Percentiles rank a stretch among this genome's conserved stretches.
These are phyloP conservation scores for Exophiala sp. DNA, from an alignment of 2,329 filamentous ascomycete species.

Conservation along the genomic window DNA sequence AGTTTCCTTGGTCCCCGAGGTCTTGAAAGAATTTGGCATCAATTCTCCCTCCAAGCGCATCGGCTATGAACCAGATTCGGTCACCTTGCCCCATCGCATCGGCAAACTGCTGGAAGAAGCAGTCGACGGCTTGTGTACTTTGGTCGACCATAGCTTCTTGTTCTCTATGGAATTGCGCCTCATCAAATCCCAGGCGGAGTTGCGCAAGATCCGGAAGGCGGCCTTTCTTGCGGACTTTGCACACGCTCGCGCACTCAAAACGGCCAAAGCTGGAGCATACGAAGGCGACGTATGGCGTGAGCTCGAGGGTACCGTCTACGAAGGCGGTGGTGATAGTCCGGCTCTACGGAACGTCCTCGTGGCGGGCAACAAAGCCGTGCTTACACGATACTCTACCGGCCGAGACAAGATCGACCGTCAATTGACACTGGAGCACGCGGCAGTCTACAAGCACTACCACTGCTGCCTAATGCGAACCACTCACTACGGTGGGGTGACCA, in stretches of 20 bases:
- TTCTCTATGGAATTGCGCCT: constrained; percentile 33
- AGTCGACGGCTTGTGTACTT: not conserved
- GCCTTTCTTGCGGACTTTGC: constrained; percentile 36
- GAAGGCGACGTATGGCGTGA: constrained; percentile 37
- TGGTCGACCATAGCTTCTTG: constrained; percentile 33
- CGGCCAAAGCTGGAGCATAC: constrained; percentile 36
- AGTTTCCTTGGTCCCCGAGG: not conserved
- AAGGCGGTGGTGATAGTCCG: constrained; percentile 37
- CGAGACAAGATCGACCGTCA: constrained; percentile 34
- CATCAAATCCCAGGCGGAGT: constrained; percentile 34
- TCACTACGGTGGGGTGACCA: not conserved
- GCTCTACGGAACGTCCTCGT: constrained; percentile 37
- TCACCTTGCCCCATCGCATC: not conserved
- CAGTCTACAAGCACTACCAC: constrained; percentile 34
- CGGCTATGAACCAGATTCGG: not conserved
- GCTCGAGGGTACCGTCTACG: constrained; percentile 35
- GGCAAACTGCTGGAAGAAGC: not conserved
- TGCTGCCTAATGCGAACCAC: not conserved
- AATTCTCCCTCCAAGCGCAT: not conserved
- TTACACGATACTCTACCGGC: constrained; percentile 35
- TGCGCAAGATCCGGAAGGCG: constrained; percentile 34
- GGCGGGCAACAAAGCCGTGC: constrained; percentile 34
- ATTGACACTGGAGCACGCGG: constrained; percentile 35
- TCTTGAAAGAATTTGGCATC: not conserved
- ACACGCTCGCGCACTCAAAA: constrained; percentile 34